Conservation (phyloP, 768 basidiomycete species). For the Megacollybia marginata region DNA sequence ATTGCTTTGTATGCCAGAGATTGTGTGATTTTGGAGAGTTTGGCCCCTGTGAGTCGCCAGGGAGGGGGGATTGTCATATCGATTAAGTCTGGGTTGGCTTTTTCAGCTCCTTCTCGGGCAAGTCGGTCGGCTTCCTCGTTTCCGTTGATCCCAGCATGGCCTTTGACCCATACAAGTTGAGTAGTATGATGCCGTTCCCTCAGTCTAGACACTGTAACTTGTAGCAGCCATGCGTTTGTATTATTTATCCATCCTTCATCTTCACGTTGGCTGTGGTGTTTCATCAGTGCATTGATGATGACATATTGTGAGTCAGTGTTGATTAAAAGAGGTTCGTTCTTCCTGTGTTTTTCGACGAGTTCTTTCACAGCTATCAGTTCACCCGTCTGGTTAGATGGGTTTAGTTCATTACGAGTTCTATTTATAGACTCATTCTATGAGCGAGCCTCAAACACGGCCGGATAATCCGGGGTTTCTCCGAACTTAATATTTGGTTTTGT, state of each 20-base stretch:
- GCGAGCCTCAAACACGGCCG: too few relatives aligned
- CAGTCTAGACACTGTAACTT: not conserved
- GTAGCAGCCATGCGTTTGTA: not conserved
- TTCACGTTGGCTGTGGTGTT: slow-evolving; percentile 1
- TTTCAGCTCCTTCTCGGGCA: not conserved
- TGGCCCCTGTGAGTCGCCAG: not conserved
- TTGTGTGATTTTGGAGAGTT: slow-evolving; percentile 7
- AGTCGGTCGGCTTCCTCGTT: not conserved
- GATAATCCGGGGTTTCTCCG: too few relatives aligned
- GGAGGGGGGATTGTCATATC: not conserved
- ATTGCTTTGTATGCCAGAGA: slow-evolving; percentile 9
- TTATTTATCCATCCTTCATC: slow-evolving; percentile 1
- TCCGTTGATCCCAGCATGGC: not conserved
- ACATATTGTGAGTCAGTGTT: slow-evolving; percentile 8
- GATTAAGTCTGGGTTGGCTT: not conserved
- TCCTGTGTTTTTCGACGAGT: not conserved
- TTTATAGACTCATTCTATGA: too few relatives aligned
- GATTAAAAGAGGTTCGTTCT: not conserved
- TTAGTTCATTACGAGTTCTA: too few relatives aligned
- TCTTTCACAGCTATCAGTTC: slow-evolving; percentile 6
- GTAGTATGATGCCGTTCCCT: not conserved
- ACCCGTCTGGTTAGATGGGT: slow-evolving; percentile 9
- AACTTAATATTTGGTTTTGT: too few relatives aligned
- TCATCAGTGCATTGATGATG: slow-evolving; percentile 4
- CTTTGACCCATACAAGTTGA: not conserved